Base-by-base conservation (phyloP, 495 filamentous ascomycete genomes). In the Choiromyces venosus region DNA sequence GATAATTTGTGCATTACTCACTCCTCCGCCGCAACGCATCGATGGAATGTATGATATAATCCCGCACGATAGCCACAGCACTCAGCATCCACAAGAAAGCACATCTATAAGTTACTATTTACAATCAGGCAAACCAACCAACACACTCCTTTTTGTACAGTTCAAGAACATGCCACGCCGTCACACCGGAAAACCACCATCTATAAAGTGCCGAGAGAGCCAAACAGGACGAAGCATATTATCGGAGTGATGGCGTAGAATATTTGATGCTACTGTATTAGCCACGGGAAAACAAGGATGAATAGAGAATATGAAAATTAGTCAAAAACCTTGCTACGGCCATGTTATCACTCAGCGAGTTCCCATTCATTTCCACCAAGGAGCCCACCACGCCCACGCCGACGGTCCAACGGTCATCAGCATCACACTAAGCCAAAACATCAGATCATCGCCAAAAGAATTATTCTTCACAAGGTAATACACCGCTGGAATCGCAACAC, bases 381-480 rank as follows among this genome's bases (percentile, higher is more conserved):
- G 88, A 87, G 25, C 88, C 87, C 21, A 92, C 81, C 71, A 89
- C n/a, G n/a, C n/a, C 90, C 86, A 92, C 0, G 91, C 89, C 2
- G 88, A 87, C 16, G 91, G 91, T 0, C 92, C 91, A 2, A 86
- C 85, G 0, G 92, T 90, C 88, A 93, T 93, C 36, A 93, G 78
- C 90, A 92, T 93, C 85, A 93, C 86, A 9, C 83, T 83, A 78
- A 93, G 93, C 89, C 89, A 93, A 29, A 93, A 80, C 56, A 94
- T 88, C 0, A 91, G 91, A 80, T 94, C 91, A 6, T 83, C 71
- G 12, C 84, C 82, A 2, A 93, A 81, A 9, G 89, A 29, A 25
- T 77, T 92, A 68, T 85, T 85, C 21, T 83, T 84, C 10, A 88
- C 90, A n/a, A 94, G 76, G 0, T 83, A 71, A 75, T 88, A 93